These are phyloP conservation scores for Eugenia klotzschiana DNA, from an alignment of 441 rosid species.

Conservation along the genomic window DNA sequence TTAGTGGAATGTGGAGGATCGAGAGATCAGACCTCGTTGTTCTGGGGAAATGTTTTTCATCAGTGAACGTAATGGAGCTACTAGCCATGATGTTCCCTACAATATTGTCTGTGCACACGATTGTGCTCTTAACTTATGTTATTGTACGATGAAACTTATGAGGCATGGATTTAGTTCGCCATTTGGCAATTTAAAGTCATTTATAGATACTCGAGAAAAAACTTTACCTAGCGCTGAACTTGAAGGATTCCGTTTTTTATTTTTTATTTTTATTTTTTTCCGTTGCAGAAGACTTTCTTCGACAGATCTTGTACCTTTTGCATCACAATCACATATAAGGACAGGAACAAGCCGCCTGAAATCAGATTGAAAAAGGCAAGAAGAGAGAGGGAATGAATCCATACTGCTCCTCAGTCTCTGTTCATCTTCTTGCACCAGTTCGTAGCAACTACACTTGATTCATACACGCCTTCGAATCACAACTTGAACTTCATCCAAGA, in stretches of 20 bases:
- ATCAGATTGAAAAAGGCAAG: not conserved
- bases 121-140: rapidly evolving
- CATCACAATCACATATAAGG: not conserved
- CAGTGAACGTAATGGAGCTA: no score
- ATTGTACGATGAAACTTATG: not conserved
- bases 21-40: no score
- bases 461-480: not conserved
- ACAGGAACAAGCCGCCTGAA: not conserved
- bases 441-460: not conserved
- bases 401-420: not conserved
- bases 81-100: no score
- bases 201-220: no score
- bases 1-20: no score
- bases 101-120: no score
- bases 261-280: not conserved
- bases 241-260: not conserved
- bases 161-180: not conserved
- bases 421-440: not conserved
- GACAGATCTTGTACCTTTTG: not conserved
- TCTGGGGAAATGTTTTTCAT: no score
- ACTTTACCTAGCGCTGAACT: not conserved
- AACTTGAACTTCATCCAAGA: no score
- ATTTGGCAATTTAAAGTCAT: not conserved
- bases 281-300: not conserved
- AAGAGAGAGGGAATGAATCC: not conserved